Conservation (phyloP, 352 stramenopile species). For the Peronosclerospora sorghi region DNA sequence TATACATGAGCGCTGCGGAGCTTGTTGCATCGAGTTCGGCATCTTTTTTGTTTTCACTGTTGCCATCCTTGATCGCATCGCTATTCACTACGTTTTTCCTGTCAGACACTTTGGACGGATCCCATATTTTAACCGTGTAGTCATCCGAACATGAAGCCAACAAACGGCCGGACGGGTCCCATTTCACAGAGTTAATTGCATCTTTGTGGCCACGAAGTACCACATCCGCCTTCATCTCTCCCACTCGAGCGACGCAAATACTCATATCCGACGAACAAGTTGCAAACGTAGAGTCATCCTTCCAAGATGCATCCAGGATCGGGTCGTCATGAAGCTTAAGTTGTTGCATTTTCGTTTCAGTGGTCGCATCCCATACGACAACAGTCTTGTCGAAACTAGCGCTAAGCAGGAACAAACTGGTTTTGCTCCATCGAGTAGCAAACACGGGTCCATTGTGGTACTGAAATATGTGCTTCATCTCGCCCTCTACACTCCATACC, state of each 20-base stretch:
- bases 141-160: conserved; percentile 97
- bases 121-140: conserved; percentile 96
- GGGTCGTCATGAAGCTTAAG: conserved; percentile 88
- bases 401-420: conserved; percentile 57
- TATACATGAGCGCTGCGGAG: conserved; percentile 54
- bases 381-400: conserved; percentile 83
- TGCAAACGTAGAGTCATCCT: conserved; percentile 90
- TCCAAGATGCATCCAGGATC: conserved; percentile 89
- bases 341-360: conserved; percentile 89
- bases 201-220: conserved; percentile 90
- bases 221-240: conserved; percentile 56
- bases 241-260: conserved; percentile 87
- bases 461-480: conserved; percentile 77
- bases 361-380: conserved; percentile 67
- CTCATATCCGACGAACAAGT: conserved; percentile 91
- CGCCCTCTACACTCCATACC: conserved; percentile 62
- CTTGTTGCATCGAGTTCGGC: conserved; percentile 14
- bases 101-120: conserved; percentile 38
- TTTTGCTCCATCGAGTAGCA: conserved; percentile 76
- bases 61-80: conserved; percentile 23
- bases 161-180: conserved; percentile 88
- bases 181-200: conserved; percentile 98
- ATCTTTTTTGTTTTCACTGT: conserved; percentile 16
- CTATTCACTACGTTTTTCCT: conserved; percentile 13
- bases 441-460: conserved; percentile 82